Evolutionary conservation across 2,329 filamentous ascomycete genomes (phyloP).

Genomic region (Monilinia fructicola): DNA sequence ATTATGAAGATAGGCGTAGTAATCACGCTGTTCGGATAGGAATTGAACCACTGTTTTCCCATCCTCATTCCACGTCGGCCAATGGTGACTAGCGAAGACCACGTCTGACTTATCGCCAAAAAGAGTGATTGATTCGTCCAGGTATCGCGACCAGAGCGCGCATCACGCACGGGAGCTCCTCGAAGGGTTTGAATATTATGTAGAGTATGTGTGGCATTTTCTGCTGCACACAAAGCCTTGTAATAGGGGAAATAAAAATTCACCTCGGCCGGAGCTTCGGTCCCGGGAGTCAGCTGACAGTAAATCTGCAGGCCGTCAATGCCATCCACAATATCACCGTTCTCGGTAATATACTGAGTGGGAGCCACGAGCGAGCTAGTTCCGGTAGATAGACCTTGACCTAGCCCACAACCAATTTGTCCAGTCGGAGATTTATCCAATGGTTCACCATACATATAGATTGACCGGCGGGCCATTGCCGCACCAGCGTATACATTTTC

Average conservation of each 20-base stretch:
- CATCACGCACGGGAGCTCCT: conserved; percentile 45
- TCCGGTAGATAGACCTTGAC: conserved; percentile 39
- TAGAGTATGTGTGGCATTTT: conserved; percentile 44
- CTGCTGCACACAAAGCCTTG: conserved; percentile 43
- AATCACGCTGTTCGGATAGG: conserved; percentile 43
- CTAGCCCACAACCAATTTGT: conserved; percentile 45
- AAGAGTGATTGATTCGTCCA: conserved; percentile 43
- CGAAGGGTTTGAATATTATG: conserved; percentile 47
- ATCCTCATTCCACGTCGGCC: conserved; percentile 44
- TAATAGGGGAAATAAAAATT: conserved; percentile 45
- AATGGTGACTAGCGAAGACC: conserved; percentile 44
- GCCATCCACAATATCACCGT: conserved; percentile 38
- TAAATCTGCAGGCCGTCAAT: conserved; percentile 43
- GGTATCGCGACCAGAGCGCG: conserved; percentile 44
- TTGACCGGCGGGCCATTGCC: conserved; percentile 44
- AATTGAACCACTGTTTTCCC: conserved; percentile 21
- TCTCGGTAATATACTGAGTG: conserved; percentile 39
- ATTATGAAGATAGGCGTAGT: conserved; percentile 45
- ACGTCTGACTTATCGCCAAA: conserved; percentile 41
- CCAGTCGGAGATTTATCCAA: conserved; percentile 38
- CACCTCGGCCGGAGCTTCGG: conserved; percentile 47
- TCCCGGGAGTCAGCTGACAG: conserved; percentile 46
- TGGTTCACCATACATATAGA: conserved; percentile 45
- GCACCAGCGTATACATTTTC: conserved; percentile 45
- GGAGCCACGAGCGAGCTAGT: conserved; percentile 42